Base-by-base conservation (phyloP, 805 yeast species). In the Saccharomycopsis oosterbeekiorum region DNA sequence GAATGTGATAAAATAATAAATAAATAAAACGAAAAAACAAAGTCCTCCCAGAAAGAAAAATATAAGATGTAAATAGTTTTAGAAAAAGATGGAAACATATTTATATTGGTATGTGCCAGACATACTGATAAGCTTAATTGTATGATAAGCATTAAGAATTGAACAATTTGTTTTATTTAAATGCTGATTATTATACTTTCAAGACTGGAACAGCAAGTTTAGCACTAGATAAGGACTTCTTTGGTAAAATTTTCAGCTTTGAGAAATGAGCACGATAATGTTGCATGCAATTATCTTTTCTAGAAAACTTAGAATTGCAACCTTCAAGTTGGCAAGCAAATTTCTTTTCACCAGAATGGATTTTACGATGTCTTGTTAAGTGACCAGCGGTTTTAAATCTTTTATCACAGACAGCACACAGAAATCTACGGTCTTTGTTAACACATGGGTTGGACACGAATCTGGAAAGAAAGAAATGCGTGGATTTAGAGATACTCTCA, bases 341-440 rank as follows among this genome's bases (percentile, higher is more conserved):
- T 66, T 85, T 86, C 67, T 86, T 77, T 65, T 86, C 90, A 19
- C 92, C 92, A 1, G 89, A 85, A 70, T 86, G 91, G 41, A 86
- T 85, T 53, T 91, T 74, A 66, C 81, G 78, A 70, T 86, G 92
- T 62, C 90, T 77, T 9, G 89, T 89, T 65, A 86, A 76, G 68
- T 86, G 92, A 24, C 89, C 89, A 14, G 86, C 82, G 0, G 89
- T 85, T 6, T 89, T 85, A 68, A 85, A 85, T 1, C 81, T 73
- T 59, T 84, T 75, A 3, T 75, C 70, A 66, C 89, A 84, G 21
- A 63, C 59, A 29, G 56, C 59, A 59, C 65, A 63, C 50, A 61
- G 65, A 57, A 63, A 63, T 41, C 61, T 60, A 12, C 65, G 56
- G 50, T 63, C 59, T 40, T 55, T 63, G 50, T 57, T 58, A 12